Conservation (phyloP, 2,329 filamentous ascomycete species). For the Fusarium circinatum region DNA sequence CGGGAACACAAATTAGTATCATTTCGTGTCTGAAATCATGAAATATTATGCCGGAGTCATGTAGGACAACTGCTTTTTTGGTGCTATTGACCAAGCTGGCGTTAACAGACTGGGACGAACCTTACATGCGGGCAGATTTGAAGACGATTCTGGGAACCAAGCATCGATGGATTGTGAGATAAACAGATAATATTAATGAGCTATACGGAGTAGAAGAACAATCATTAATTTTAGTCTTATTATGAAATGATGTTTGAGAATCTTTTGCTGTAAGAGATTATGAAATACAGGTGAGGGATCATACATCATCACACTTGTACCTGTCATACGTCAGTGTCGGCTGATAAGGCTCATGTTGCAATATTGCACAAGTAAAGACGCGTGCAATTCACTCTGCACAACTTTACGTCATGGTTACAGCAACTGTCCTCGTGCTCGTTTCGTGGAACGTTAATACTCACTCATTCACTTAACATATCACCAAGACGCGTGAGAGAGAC, state of each 20-base stretch:
- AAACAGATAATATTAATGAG: not conserved
- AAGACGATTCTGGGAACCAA: not conserved
- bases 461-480: not conserved
- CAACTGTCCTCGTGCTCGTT: not conserved
- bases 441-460: not conserved
- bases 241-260: too few relatives aligned
- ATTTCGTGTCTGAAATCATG: not conserved
- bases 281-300: too few relatives aligned
- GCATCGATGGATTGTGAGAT: not conserved
- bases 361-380: not conserved
- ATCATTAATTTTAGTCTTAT: not conserved
- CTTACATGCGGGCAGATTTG: too few relatives aligned
- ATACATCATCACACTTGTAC: not conserved
- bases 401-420: too few relatives aligned
- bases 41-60: too few relatives aligned
- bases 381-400: not conserved
- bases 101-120: not conserved
- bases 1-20: not conserved
- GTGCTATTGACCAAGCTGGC: not conserved
- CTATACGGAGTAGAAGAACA: too few relatives aligned
- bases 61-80: not conserved
- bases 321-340: not conserved
- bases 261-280: too few relatives aligned
- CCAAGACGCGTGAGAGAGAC: not conserved
- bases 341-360: not conserved